Evolutionary conservation across 495 filamentous ascomycete genomes (phyloP), one percentile per base, ranked within the genome.

Genomic region (Pyronema domesticum): DNA sequence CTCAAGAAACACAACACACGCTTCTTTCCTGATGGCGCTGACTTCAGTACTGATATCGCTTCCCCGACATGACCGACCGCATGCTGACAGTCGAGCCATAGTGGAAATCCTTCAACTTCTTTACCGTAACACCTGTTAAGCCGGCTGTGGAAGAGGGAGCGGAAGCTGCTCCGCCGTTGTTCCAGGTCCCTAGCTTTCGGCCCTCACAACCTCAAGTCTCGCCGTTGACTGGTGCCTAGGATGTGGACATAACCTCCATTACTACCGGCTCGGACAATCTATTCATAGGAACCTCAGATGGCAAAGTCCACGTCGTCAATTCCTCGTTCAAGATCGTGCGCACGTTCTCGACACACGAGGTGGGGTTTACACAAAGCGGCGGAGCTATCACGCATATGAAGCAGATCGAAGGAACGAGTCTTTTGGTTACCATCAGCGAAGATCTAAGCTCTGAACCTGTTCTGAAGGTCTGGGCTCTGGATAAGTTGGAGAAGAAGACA

Each of bases 41-140:
- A 53, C 50, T 40, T 53, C 50, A 53, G 50, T 53, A 53, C 11
- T 23, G 14, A 39, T 33, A 10, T 40, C 50, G 9, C 8, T 8
- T 40, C 37, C 14, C 15, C 14, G 14, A 17, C 13, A 6, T 23
- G 14, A 11, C n/a, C 10, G 42, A 37, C 6, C 23, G 9, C 50
- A 14, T 9, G 37, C 50, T 53, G 50, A 43, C 30, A 34, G 30
- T 42, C 17, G 3, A 13, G 6, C 30, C 13, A 35, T 36, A 98
- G 89, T 95, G 93, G 91, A 94, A 94, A 85, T 80, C 85, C 51
- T 96, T 98, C 74, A 88, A 91, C 77, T 96, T 98, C 80, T 94
- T 98, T 74, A 88, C 95, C 68, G 86, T 94, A 66, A 78, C 80
- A 57, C 80, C 82, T 60, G 80, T 96, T 68, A 82, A 82, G 67